Base-by-base conservation (phyloP, 805 yeast genomes). In the Metschnikowia aberdeeniae region DNA sequence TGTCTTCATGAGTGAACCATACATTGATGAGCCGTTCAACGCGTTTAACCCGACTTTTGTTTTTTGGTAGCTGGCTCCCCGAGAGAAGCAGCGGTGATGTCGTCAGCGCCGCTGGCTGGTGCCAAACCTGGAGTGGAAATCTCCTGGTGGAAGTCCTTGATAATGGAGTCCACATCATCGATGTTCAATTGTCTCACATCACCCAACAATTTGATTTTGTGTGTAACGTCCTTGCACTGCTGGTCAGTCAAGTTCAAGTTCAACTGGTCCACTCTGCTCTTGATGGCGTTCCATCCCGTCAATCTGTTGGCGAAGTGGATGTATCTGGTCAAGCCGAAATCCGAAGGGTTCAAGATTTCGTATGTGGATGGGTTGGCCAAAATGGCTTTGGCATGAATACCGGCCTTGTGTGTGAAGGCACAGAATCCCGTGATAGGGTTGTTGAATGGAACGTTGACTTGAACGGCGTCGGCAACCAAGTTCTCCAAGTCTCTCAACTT, bases 231-330 rank as follows among this genome's bases (percentile, higher is more conserved):
- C 64, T 78, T 78, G 59, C 77, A 69, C 64, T 78, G 82, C 46
- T 75, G 80, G 57, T 78, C 83, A 36, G 78, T 67, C 59, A 78
- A 66, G 54, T 75, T 65, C 64, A 78, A 67, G 58, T 78, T 78
- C 66, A 78, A 70, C 57, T 78, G 82, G 58, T 78, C 82, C 43
- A 78, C 82, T 64, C 83, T 71, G 31, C 80, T 70, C 60, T 78
- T 78, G 63, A 78, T 78, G 31, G 82, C 83, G 57, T 77, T 78
- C 83, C 83, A 78, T 30, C 83, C 83, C 11, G 83, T 78, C 59
- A 78, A 69, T 59, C 82, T 68, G 66, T 77, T 77, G 50, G 82
- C 82, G 54, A 78, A 78, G 59, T 78, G 82, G 50, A 78, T 78
- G 58, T 78, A 78, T 58, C 83, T 72, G n/a, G 81, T 74, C 56